These are phyloP conservation scores for Exserohilum turcica DNA, from an alignment of 2,329 filamentous ascomycete genomes.

Conservation along the genomic window DNA sequence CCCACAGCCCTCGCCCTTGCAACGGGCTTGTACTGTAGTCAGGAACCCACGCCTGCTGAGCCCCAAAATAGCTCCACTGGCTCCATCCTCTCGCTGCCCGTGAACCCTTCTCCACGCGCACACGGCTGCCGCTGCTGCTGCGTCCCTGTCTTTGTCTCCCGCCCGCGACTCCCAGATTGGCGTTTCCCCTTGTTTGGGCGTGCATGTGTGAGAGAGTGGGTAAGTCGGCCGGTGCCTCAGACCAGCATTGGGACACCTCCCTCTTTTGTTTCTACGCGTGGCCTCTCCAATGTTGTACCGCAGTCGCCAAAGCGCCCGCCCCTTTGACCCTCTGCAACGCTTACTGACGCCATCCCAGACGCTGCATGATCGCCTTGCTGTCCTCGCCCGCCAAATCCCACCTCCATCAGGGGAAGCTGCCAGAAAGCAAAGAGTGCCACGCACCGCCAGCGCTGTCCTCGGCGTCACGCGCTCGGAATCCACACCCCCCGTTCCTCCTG, in stretches of 20 bases:
- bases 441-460: conserved; percentile 1
- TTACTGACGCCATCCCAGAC: conserved; percentile 40
- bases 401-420: conserved; percentile 8
- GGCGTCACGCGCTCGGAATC: conserved; percentile 27
- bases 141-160: conserved; percentile 24
- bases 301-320: conserved; percentile 38
- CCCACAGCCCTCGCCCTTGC: conserved; percentile 15
- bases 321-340: conserved; percentile 34
- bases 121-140: not conserved
- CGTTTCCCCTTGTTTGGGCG: conserved; percentile 5
- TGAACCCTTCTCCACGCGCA: conserved; percentile 8
- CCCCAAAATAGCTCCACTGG: conserved; percentile 30
- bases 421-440: conserved; percentile 5
- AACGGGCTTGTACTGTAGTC: conserved; percentile 29
- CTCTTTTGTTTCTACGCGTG: conserved; percentile 42
- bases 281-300: conserved; percentile 42
- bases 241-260: conserved; percentile 17
- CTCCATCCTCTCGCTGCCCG: conserved; percentile 7
- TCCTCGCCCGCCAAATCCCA: conserved; percentile 18
- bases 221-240: conserved; percentile 26
- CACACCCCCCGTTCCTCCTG: conserved; percentile 14
- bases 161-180: conserved; percentile 11
- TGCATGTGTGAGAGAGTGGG: conserved; percentile 21
- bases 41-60: conserved; percentile 28
- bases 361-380: conserved; percentile 26